Base-by-base conservation (phyloP, 257 asterid species). In the Solanum sparsipilum region DNA sequence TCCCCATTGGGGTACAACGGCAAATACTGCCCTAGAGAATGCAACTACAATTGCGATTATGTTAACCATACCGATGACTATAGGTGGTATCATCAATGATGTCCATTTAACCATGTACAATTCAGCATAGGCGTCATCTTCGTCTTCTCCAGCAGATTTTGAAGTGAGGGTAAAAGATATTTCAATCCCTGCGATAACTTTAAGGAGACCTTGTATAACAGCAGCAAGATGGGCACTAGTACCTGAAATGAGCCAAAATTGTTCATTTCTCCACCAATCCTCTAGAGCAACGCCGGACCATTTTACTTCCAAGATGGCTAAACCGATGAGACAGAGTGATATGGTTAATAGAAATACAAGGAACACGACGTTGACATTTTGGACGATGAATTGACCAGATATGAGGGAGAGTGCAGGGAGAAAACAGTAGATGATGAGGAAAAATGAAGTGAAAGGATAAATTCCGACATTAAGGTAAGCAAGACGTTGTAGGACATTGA, bases 211-310 rank as follows among this genome's bases (percentile, higher is more conserved):
- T 78, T 92, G 94, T 44, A 92, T 25, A 48, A 90, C 93, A 2
- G 94, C 94, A 67, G 93, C 94, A 11, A 92, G 83, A 86, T 92
- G 93, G 5, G 91, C 93, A 73, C 94, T 92, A 23, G 94, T 92
- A 20, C 93, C 94, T 2, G 90, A 86, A 56, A 90, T 92, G 81
- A 92, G 92, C 94, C 93, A 92, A 25, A 92, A 92, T 70, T 92
- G 93, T 74, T 92, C 93, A 34, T 92, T 92, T 31, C 93, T 68
- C 93, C 92, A 92, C 94, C 92, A 92, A 29, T 92, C 93, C 68
- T 92, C 94, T 1, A 92, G 27, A 35, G 74, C 90, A n/a, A 92
- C 85, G 5, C 93, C 94, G 0, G 94, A 88, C 94, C 94, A 92
- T 86, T 75, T 92, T 71, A 90, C 91, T 56, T 92, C 92, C 32